Conservation (phyloP, 228 moss, liverwort and hornwort species). For the Sphagnum fallax region DNA sequence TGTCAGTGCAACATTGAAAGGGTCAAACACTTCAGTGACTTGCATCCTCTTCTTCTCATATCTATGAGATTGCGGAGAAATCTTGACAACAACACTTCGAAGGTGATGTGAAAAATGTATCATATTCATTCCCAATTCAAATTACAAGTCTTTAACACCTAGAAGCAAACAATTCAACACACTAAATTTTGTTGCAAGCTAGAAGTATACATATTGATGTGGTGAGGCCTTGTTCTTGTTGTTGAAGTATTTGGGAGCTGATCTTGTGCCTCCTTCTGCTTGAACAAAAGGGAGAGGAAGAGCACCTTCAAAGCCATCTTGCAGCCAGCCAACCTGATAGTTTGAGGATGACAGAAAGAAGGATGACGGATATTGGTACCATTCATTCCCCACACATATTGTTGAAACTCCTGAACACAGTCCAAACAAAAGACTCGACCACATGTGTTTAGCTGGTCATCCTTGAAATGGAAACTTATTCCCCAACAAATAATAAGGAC, state of each 20-base stretch:
- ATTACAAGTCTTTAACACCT: neutral
- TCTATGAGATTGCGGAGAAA: neutral
- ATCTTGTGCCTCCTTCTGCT: conserved; percentile 58
- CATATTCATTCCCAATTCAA: neutral
- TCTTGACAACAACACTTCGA: neutral
- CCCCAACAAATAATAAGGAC: neutral
- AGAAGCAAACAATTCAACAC: neutral
- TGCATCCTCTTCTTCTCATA: neutral
- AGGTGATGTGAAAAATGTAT: neutral
- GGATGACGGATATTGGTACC: conserved; percentile 92
- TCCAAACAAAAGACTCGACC: neutral
- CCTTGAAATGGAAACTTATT: neutral
- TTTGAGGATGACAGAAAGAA: conserved; percentile 75
- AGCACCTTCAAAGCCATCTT: conserved; percentile 85
- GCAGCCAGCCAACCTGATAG: conserved; percentile 76
- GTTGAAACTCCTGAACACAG: conserved; percentile 19
- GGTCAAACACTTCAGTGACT: neutral
- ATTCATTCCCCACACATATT: conserved; percentile 91
- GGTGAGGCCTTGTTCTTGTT: conserved; percentile 63
- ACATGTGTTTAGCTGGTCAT: neutral
- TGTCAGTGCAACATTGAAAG: conserved; percentile 6
- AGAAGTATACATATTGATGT: conserved; percentile 61
- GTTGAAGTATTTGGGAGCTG: conserved; percentile 76
- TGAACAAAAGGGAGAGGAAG: conserved; percentile 76
- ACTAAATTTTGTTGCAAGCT: neutral